These are phyloP conservation scores for Buxus sempervirens DNA, from an alignment of 164 flowering plant species.

Conservation along the genomic window DNA sequence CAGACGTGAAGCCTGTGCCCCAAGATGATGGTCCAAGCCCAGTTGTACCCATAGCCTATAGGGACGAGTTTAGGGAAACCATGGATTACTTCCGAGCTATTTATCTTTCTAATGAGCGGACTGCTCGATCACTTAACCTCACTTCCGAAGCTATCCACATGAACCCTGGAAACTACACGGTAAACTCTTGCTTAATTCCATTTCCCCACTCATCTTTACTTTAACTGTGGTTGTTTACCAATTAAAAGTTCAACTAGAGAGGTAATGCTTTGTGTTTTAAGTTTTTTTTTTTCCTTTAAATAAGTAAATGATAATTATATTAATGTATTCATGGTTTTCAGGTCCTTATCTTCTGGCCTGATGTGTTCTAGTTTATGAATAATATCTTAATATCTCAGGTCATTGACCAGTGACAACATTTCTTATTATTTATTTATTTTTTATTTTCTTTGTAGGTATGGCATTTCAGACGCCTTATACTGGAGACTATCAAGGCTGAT, in stretches of 20 bases:
- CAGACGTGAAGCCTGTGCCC: conserved; percentile 69
- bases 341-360: too few species aligned
- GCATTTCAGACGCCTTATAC: conserved; percentile 88
- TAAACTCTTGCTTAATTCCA: conserved; percentile 10
- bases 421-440: not conserved
- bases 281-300: too few species aligned
- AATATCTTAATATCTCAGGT: not conserved
- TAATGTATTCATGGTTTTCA: too few species aligned
- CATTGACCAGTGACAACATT: not conserved
- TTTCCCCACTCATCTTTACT: not conserved
- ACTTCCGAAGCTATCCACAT: conserved; percentile 56
- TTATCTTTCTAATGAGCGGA: conserved; percentile 65
- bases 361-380: not conserved
- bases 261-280: not conserved
- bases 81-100: conserved; percentile 94
- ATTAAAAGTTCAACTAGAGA: too few species aligned
- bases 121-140: conserved; percentile 64
- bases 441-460: conserved; percentile 77
- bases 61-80: conserved; percentile 63
- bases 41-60: conserved; percentile 85
- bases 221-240: not conserved
- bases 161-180: conserved; percentile 91
- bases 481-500: conserved; percentile 59
- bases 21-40: conserved; percentile 94
- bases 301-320: too few species aligned